phyloP scores from a whole-genome alignment of 345 rosid species.

The Trapa bicornis region DNA sequence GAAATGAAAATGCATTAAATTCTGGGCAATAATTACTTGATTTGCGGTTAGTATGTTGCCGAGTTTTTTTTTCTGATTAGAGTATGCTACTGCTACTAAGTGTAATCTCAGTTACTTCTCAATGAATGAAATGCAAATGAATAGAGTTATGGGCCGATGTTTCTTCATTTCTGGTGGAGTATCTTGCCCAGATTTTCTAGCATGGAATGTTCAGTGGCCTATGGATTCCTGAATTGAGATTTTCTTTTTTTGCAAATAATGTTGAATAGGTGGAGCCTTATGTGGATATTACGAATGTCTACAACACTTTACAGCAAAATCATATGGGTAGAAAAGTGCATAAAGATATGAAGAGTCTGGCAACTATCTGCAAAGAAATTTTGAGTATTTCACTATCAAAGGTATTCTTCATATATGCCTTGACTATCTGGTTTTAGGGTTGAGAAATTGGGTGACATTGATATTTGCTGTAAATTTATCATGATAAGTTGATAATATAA shows the following conservation, averaged over 20 bases:
- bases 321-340: conserved; percentile 42
- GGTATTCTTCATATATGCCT: conserved; percentile 28
- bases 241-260: conserved; percentile 3
- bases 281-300: conserved; percentile 50
- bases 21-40: background rate
- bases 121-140: background rate
- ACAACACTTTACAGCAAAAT: conserved; percentile 46
- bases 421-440: background rate
- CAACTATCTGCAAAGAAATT: conserved; percentile 55
- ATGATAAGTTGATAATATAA: conserved; percentile 16
- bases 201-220: background rate
- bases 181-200: background rate
- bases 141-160: background rate
- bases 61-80: background rate
- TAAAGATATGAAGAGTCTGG: conserved; percentile 63
- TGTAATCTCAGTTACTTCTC: background rate
- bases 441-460: background rate
- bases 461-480: background rate
- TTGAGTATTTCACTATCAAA: conserved; percentile 62
- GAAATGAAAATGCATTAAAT: background rate
- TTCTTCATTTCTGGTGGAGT: background rate
- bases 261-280: conserved; percentile 69
- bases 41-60: background rate
- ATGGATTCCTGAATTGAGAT: background rate
- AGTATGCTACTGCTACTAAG: too few species aligned